Evolutionary conservation across 345 rosid species (phyloP), one percentile per base, ranked within the genome.

Genomic region (Salix udensis): DNA sequence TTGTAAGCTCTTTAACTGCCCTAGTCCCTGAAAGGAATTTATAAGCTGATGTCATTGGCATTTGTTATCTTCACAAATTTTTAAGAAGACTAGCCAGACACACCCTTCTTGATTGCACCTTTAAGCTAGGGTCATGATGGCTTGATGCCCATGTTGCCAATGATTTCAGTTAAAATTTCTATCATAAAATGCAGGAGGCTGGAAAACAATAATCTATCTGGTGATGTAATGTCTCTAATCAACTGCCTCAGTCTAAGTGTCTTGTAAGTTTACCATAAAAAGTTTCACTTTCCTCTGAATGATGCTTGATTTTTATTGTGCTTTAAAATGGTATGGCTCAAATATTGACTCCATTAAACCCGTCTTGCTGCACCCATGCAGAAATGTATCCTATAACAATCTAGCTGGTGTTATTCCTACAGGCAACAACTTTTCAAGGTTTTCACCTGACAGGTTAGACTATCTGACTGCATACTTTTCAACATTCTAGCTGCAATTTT

Each of bases 321-420:
- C 76, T 21, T 34, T n/a, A 48, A 40, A 55, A 53, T 67, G 50
- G 28, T 31, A 26, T 13, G 3, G 52, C 30, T 69, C 23, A 6
- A 42, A 16, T 67, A 48, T 65, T 52, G 53, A 46, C 58, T 24
- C 69, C 21, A 68, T 67, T 8, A 61, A 14, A 36, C 26, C 69
- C 5, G 14, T 73, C 48, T 74, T 42, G 26, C 53, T 46, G 40
- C 67, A 74, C 21, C 16, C 19, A 4, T 83, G 83, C 84, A 96
- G 99, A 79, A 93, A 96, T 76, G 91, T 96, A 37, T 96, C 98
- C 21, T 86, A 90, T 76, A 96, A 96, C 85, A 78, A 88, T 85
- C 85, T 96, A 44, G 91, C 70, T 2, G 98, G 99, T 11, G 85
- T 88, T 68, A 86, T 96, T 80, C 95, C 99, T 58, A 86, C 87